Evolutionary conservation across 2,329 filamentous ascomycete species (phyloP), one percentile per base, ranked within the genome.

Genomic region (Nemania diffusa): DNA sequence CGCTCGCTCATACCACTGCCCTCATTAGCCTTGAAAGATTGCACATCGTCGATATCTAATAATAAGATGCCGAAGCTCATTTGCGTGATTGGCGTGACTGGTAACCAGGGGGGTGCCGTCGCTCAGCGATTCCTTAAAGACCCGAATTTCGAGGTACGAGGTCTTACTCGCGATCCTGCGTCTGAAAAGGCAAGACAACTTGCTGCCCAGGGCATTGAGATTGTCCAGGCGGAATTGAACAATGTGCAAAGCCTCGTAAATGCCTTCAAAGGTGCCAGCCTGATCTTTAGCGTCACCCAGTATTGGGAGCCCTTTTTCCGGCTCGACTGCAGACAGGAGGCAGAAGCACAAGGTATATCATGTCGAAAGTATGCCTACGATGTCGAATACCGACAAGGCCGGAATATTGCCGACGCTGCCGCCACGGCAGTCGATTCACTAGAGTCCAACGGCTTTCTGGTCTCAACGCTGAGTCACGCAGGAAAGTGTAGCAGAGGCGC

Each of bases 241-340:
- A 80, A 84, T 53, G 72, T 77, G 2, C 68, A 70, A 1, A 78
- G 78, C 13, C 78, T 87, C 37, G 74, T 78, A 53, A 48, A 71
- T 0, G 83, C 81, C 0, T 85, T 86, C 62, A 42, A 69, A 2
- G 82, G 81, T 7, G 84, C 84, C 20, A 81, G 83, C 65, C 73
- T 82, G 64, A 85, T 88, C 66, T 88, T 88, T 76, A 80, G 80
- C 67, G 83, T 86, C 57, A 88, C 86, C 0, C 82, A 88, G 68
- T 88, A 85, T 76, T 88, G 83, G 82, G 82, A 85, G 61, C 62
- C 62, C 13, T 64, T 64, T 27, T 64, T 64, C 55, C 62, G 55
- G 6, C 55, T 55, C 79, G 81, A 83, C 67, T 81, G 78, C 65
- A 80, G 81, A 13, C 72, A 76, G 24, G 77, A 78, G 57, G 83